phyloP scores from a whole-genome alignment of 257 asterid genomes.

The Solanum sejunctum region DNA sequence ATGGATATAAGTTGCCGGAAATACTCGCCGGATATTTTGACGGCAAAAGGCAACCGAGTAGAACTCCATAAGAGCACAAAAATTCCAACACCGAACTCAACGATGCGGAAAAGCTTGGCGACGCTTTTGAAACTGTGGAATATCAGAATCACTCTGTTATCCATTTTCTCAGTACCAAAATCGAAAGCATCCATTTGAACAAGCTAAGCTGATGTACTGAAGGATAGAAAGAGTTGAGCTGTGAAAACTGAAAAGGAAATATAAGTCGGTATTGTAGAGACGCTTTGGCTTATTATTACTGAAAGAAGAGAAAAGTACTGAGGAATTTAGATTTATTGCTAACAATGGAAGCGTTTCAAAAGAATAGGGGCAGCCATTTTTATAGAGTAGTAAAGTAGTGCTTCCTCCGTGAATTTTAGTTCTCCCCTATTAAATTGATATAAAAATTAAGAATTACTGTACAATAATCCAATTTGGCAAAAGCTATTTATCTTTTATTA shows the following conservation, averaged over 20 bases:
- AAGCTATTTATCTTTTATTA: neutral
- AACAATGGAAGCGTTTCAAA: neutral
- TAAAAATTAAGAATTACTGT: too few species aligned
- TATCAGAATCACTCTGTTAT: slow-evolving; percentile 7
- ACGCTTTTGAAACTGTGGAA: slow-evolving; percentile 18
- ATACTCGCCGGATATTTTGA: slow-evolving; percentile 42
- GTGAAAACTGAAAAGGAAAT: neutral
- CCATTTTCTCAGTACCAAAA: slow-evolving; percentile 4
- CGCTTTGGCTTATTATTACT: neutral
- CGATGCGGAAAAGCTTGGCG: slow-evolving; percentile 38
- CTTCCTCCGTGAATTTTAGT: too few species aligned
- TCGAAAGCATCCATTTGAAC: slow-evolving; percentile 19
- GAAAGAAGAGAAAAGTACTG: neutral
- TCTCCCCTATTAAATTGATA: too few species aligned
- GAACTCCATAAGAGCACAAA: slow-evolving; percentile 35
- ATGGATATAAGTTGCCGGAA: slow-evolving; percentile 27
- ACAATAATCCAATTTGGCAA: neutral
- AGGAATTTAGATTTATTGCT: neutral
- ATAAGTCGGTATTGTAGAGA: neutral
- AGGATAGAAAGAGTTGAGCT: neutral
- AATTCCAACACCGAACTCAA: slow-evolving; percentile 28
- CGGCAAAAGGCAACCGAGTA: slow-evolving; percentile 39
- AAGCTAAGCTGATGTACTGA: neutral
- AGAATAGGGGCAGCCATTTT: neutral
- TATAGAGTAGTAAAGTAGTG: neutral